phyloP scores from a whole-genome alignment of 2,329 filamentous ascomycete genomes.

The Penicillium sp. region DNA sequence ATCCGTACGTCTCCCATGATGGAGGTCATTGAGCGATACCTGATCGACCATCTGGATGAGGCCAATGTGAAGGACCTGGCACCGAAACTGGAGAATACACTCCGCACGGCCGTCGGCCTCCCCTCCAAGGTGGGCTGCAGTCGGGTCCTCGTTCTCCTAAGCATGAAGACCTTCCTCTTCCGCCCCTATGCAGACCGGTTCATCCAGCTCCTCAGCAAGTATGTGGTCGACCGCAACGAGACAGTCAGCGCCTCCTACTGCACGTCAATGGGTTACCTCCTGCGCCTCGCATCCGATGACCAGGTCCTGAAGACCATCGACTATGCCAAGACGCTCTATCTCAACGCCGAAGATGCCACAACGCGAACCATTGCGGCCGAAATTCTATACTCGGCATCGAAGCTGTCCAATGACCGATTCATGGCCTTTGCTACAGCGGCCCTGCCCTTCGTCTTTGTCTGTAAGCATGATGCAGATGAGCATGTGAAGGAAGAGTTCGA shows the following conservation, averaged over 20 bases:
- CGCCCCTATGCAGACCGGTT: conserved; percentile 76
- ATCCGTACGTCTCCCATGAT: conserved; percentile 88
- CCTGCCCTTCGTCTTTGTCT: conserved; percentile 86
- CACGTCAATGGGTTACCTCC: conserved; percentile 81
- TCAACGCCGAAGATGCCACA: conserved; percentile 77
- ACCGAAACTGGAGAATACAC: conserved; percentile 74
- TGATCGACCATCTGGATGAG: conserved; percentile 79
- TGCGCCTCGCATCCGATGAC: conserved; percentile 67
- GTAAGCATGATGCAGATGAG: conserved; percentile 81
- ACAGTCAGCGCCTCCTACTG: conserved; percentile 92
- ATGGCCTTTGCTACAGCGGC: conserved; percentile 74
- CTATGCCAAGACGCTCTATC: conserved; percentile 73
- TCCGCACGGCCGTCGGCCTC: conserved; percentile 86
- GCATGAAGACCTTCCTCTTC: conserved; percentile 77
- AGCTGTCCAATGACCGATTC: conserved; percentile 88
- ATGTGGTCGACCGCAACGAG: conserved; percentile 88
- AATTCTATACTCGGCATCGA: conserved; percentile 80
- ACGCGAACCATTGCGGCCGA: conserved; percentile 79
- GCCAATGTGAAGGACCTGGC: conserved; percentile 76
- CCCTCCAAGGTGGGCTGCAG: conserved; percentile 93
- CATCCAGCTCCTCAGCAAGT: conserved; percentile 77
- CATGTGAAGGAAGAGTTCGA: conserved; percentile 80
- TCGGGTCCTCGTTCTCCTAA: conserved; percentile 81
- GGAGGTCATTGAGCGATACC: conserved; percentile 84
- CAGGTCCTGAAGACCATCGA: conserved; percentile 61